Conservation (phyloP, 192 early-diverging fungal genomes). For the Fimicolochytrium jonesii region DNA sequence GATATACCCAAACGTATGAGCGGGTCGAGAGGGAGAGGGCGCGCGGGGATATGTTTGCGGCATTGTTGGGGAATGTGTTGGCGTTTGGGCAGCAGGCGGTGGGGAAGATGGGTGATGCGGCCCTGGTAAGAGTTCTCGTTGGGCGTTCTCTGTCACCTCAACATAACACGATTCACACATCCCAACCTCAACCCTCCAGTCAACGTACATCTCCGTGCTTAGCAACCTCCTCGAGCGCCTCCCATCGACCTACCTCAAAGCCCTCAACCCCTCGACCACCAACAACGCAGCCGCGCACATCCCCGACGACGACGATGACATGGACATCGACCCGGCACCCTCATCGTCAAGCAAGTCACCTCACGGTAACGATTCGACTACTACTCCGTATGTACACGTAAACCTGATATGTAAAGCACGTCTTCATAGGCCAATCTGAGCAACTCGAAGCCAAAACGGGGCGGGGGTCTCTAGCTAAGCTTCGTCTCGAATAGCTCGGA, state of each 20-base stretch:
- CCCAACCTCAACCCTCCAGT: too few relatives aligned
- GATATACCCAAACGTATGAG: too few relatives aligned
- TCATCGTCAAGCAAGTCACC: not conserved
- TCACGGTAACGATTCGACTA: conserved; percentile 16
- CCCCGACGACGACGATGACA: conserved; percentile 32
- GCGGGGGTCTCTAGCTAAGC: too few relatives aligned
- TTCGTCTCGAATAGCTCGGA: too few relatives aligned
- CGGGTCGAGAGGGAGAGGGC: not conserved
- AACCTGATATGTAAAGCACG: too few relatives aligned
- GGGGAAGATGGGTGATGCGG: not conserved
- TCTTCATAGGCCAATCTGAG: too few relatives aligned
- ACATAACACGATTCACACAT: too few relatives aligned
- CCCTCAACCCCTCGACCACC: not conserved
- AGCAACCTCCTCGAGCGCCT: conserved; percentile 12
- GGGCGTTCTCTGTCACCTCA: too few relatives aligned
- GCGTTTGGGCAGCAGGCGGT: conserved; percentile 29
- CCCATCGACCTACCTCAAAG: conserved; percentile 6
- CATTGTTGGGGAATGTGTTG: conserved; percentile 44
- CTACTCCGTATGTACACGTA: conserved; percentile 30
- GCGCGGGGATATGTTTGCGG: conserved; percentile 17
- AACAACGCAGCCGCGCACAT: not conserved
- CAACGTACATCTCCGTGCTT: conserved; percentile 6
- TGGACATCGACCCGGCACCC: conserved; percentile 18
- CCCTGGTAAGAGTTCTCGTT: conserved; percentile 21
- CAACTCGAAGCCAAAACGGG: too few relatives aligned